A percentile compares a stretch with the other conserved stretches of the same genome.
phyloP scores from a whole-genome alignment of 768 basidiomycete genomes.

The Boletus patriciae region DNA sequence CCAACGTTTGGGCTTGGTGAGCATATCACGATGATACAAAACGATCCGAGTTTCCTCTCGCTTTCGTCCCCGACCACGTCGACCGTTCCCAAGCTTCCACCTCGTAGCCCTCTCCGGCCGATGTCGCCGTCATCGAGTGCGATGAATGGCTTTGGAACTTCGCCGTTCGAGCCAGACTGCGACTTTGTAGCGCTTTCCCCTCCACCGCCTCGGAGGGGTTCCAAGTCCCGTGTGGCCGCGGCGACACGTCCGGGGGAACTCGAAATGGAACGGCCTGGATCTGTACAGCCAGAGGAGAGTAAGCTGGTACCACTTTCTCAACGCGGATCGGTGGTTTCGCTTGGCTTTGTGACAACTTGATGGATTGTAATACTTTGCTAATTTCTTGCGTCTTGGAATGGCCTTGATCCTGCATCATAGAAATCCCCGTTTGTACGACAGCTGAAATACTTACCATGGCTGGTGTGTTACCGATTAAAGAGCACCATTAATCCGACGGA shows the following conservation, averaged over 20 bases:
- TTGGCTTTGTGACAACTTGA: conserved; percentile 49
- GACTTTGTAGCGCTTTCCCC: conserved; percentile 57
- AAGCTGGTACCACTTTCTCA: conserved; percentile 42
- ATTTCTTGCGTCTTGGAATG: conserved; percentile 17
- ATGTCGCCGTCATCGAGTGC: conserved; percentile 19
- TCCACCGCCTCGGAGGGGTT: conserved; percentile 65
- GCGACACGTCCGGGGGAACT: conserved; percentile 11
- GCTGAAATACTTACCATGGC: not conserved
- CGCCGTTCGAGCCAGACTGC: conserved; percentile 29
- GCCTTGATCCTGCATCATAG: not conserved
- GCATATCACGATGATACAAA: conserved; percentile 51
- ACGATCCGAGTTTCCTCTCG: conserved; percentile 64
- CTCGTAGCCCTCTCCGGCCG: conserved; percentile 25
- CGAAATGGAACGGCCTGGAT: conserved; percentile 12
- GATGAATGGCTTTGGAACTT: conserved; percentile 3
- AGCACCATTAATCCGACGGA: not conserved
- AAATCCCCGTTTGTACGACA: not conserved
- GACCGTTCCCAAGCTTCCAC: conserved; percentile 20
- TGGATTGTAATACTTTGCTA: conserved; percentile 19
- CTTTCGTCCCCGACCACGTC: conserved; percentile 47
- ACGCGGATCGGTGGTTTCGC: conserved; percentile 54
- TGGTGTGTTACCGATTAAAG: not conserved
- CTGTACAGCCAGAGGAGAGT: conserved; percentile 10
- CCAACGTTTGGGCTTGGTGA: conserved; percentile 47
- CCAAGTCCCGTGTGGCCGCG: conserved; percentile 42